Base-by-base conservation (phyloP, 805 yeast species). In the Yarrowia sp. region DNA sequence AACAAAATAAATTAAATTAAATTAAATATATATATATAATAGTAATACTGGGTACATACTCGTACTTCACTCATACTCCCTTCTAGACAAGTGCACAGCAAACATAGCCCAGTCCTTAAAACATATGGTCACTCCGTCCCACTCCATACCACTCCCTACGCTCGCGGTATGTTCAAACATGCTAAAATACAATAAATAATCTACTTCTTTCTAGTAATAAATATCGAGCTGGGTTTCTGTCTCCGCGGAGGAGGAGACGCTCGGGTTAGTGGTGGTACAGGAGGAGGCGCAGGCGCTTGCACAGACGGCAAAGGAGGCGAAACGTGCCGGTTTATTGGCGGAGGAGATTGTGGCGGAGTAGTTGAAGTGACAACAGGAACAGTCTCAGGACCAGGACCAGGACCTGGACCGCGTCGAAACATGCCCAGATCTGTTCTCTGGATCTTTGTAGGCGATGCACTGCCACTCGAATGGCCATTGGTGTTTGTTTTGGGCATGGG, bases 181-280 rank as follows among this genome's bases (percentile, higher is more conserved):
- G 8, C 6, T 33, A 46, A n/a, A 17, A 21, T 51, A 51, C 41
- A 51, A 51, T 51, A 51, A 51, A 51, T 51, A 51, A 35, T 51
- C 59, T 51, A 51, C 32, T 36, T 33, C 24, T 36, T 51, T 51
- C 59, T 51, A 51, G 59, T 51, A 51, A 51, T 51, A 51, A 51
- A 51, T 51, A 51, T 51, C 43, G 43, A 35, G 59, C 59, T 51
- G 30, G 59, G 59, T 24, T 51, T 51, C 44, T 21, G 56, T 22
- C 59, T 16, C 32, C 41, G 30, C 1, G 43, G 59, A 4, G 59
- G 59, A 16, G 59, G 43, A 22, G 59, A 36, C 6, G 41, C 43
- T 51, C 43, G 5, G 11, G 43, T 51, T 24, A 36, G 33, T 26
- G 58, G 26, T 9, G 41, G 41, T 17, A 38, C 43, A 38, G 38